Evolutionary conservation across 306 rosid genomes (phyloP), one percentile per base, ranked within the genome.

Genomic region (Canavalia gladiata): DNA sequence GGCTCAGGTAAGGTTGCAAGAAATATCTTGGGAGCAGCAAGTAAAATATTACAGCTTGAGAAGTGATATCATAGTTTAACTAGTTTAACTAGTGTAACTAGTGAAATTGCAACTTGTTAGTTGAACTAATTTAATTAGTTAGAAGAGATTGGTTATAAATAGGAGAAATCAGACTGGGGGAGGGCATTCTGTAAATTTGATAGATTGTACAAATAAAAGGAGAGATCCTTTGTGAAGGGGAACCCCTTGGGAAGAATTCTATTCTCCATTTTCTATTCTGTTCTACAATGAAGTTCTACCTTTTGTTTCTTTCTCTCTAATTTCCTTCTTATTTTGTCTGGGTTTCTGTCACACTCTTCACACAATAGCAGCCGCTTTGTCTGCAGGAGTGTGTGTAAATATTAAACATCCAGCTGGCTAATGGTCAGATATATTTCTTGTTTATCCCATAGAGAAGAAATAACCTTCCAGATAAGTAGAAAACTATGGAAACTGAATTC

Each of bases 361-460:
- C 73, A 57, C 7, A 64, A 51, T 68, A 46, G 57, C 64, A 49
- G 63, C 8, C 34, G 50, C 47, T 55, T 47, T 45, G 34, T 74
- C 68, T 6, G 58, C 13, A 67, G 50, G 25, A 37, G 49, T n/a
- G 63, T 4, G 41, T 39, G 62, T 39, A 58, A 56, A 58, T 39
- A 41, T 72, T 49, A 77, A 45, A 33, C 56, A 72, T 73, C 50
- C 66, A 5, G 72, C 31, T 47, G 52, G 41, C 49, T 35, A 78
- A 56, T 46, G 58, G 57, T 60, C 72, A 39, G 18, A 68, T 39
- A 33, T 65, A 29, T 46, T 65, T 65, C 58, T n/a, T 45, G 72
- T 42, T 64, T 59, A 74, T 73, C 74, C 45, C 55, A 35, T 13
- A 37, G 69, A 54, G 33, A 66, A 79, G 50, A 56, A 66, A 75